Evolutionary conservation across 306 rosid genomes (phyloP), one percentile per base, ranked within the genome.

Genomic region (Vicia sativa): DNA sequence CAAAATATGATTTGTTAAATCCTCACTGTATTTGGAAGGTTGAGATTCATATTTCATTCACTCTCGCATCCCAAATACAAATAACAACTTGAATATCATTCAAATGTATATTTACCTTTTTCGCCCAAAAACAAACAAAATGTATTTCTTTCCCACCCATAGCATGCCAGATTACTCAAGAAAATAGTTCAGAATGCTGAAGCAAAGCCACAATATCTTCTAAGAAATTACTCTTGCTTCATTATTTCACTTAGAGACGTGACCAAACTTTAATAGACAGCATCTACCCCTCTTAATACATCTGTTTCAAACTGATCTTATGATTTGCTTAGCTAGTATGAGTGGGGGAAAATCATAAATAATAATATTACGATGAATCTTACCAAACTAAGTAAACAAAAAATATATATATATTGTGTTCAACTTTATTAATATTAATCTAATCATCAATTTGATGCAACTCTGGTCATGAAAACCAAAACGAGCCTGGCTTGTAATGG

Each of bases 171-270:
- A 1, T 25, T 25, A 31, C 37, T 31, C 37, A n/a, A n/a, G n/a
- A n/a, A n/a, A n/a, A n/a, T n/a, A n/a, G n/a, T n/a, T n/a, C 37
- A 53, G 55, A 71, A 66, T 67, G 67, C 60, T 39, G 46, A 74
- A 57, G 62, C 62, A 74, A 58, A 74, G 45, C 50, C 73, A 34
- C 9, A 44, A 7, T 4, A 19, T 74, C 34, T 11, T 14, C 23
- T 29, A 14, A 37, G 37, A 61, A 45, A 57, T 37, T 45, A 54
- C 48, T 31, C 49, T 41, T n/a, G 41, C 43, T 65, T 31, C 52
- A 73, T 39, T 62, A 21, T 34, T 38, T 65, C 46, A 54, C 10
- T 28, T 55, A 62, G 50, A 29, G 18, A 63, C 48, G 6, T 59
- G 53, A 60, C 56, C 28, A 50, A 26, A 38, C 35, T 28, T 37